Evolutionary conservation across 1,139 yeast species (phyloP), one percentile per base, ranked within the genome.

Genomic region (Nematodospora anomalae): DNA sequence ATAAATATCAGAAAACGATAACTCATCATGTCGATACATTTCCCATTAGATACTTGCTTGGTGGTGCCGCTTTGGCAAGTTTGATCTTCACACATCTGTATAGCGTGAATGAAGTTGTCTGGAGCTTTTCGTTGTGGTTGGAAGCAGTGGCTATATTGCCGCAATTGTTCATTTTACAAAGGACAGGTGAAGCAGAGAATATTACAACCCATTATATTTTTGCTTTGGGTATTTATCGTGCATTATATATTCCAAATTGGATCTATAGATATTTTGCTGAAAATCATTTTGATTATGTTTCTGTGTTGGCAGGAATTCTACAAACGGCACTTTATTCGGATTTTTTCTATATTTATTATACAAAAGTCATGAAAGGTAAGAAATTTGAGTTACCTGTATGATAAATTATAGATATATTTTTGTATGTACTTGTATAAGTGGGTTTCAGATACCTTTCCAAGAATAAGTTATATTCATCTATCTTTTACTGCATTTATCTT

Each of bases 241-340:
- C 89, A 0, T 70, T 92, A 40, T 92, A 92, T 61, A 79, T 92
- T 49, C 94, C 96, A 48, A 92, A 90, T 64, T 92, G 98, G 98
- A 62, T 89, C 49, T 90, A 89, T 74, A 79, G 97, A 59, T 88
- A 83, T 64, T 70, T 68, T 46, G 63, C 76, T 12, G 92, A 84
- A 49, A 76, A 73, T 26, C 76, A 78, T 50, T 73, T 84, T 40
- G 96, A 88, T 55, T 75, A 74, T 50, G 70, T 90, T 41, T 75
- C 95, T 7, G 69, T 90, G 6, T 54, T 77, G 23, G 84, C 97
- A 1, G 98, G 98, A 15, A 47, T 92, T 30, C 60, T 88, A 31
- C 98, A 92, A 65, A 88, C 97, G 0, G 70, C 80, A 33, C 64
- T 92, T 25, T 92, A 92, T 66, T 87, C 97, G 1, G 98, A 92